These are phyloP conservation scores for Trichophyton benhamiae DNA, from an alignment of 2,329 filamentous ascomycete species.

Conservation along the genomic window DNA sequence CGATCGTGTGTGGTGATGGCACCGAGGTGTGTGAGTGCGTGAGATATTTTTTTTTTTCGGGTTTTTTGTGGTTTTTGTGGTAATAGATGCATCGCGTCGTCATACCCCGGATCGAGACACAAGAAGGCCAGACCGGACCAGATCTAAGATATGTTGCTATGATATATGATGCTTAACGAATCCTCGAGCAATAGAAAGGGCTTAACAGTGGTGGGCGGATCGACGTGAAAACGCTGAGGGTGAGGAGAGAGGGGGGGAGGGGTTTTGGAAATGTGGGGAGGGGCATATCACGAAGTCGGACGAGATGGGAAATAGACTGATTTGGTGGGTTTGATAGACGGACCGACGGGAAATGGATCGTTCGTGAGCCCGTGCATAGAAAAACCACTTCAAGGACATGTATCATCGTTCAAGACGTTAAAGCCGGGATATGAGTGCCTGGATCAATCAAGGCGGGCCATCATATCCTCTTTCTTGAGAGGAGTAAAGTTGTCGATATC, in stretches of 20 bases:
- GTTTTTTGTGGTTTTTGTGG: background rate
- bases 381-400: slow-evolving; percentile 25
- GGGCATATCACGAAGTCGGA: slow-evolving; percentile 1
- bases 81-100: slow-evolving; percentile 2
- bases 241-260: too few relatives aligned
- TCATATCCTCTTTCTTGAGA: slow-evolving; percentile 89
- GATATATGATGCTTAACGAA: slow-evolving; percentile 1
- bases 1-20: background rate
- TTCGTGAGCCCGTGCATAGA: slow-evolving; percentile 19
- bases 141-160: slow-evolving; percentile 3
- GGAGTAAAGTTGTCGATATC: slow-evolving; percentile 92
- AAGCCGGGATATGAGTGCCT: slow-evolving; percentile 14
- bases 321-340: slow-evolving; percentile 11
- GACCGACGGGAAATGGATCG: slow-evolving; percentile 13
- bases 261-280: background rate
- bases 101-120: background rate
- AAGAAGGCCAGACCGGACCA: background rate
- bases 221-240: background rate
- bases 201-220: slow-evolving; percentile 3
- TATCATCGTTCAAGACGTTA: slow-evolving; percentile 24
- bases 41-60: background rate
- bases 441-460: slow-evolving; percentile 86
- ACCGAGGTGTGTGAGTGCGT: background rate
- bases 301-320: background rate
- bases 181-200: slow-evolving; percentile 8